Base-by-base conservation (phyloP, 306 rosid genomes). In the Quercus glauca region DNA sequence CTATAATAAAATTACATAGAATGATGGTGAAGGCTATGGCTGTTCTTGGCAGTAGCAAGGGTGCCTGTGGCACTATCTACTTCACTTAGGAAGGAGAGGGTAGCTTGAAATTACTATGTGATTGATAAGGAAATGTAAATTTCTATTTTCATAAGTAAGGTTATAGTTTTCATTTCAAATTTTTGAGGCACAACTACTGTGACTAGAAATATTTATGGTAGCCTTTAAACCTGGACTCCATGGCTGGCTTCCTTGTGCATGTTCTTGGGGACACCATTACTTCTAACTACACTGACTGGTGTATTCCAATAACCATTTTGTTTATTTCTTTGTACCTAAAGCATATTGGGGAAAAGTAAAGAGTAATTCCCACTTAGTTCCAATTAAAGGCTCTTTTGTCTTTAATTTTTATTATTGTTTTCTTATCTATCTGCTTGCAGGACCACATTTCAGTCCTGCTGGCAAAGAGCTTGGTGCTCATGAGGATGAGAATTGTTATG, bases 251-350 rank as follows among this genome's bases (percentile, higher is more conserved):
- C 45, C 45, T 37, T 37, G 9, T 37, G 45, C 11, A 37, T 37
- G 45, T 37, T 37, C 11, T 37, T 37, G 10, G 45, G 45, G 11
- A 8, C 45, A 7, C 10, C 45, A 95, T 57, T 97, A 98, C 35
- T 95, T 95, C 87, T 97, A 91, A 84, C 90, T 93, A 31, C 99
- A 93, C 80, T 97, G 73, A 95, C 98, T 69, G 98, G 97, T 95
- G 90, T 67, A 17, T 35, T 33, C 52, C 67, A 25, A 70, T 21
- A 25, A 73, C 78, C 26, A 73, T 21, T 20, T 6, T 6, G 5
- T 57, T 75, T 25, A n/a, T 13, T 13, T 23, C n/a, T 61, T 80
- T 43, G 13, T 17, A 37, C 45, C 23, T 77, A 51, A 59, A 2
- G 20, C 25, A 33, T 55, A 37, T 37, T 56, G 71, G 15, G 23